These are phyloP conservation scores for Fereydounia khargensis DNA, from an alignment of 1,284 basidiomycete genomes.

Conservation along the genomic window DNA sequence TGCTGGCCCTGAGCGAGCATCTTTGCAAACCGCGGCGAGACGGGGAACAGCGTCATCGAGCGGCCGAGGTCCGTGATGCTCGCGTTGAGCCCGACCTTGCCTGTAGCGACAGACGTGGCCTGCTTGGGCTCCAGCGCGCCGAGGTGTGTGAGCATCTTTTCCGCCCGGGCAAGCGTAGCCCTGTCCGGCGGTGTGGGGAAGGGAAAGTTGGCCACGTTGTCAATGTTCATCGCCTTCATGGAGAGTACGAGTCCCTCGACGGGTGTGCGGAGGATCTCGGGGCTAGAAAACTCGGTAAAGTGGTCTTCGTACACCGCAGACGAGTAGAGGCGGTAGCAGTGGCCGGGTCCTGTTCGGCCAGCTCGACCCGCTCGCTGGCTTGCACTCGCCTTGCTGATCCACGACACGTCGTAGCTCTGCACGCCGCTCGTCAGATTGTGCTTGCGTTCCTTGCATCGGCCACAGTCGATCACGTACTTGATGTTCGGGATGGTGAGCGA, in stretches of 20 bases:
- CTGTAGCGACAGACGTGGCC: slow-evolving; percentile 50
- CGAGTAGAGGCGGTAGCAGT: slow-evolving; percentile 74
- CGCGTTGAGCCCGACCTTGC: slow-evolving; percentile 54
- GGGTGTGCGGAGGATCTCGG: slow-evolving; percentile 92
- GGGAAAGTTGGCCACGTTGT: slow-evolving; percentile 92
- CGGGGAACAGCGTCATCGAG: slow-evolving; percentile 88
- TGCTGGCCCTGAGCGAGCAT: slow-evolving; percentile 92
- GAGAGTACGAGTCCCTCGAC: slow-evolving; percentile 95
- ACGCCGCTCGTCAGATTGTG: slow-evolving; percentile 68
- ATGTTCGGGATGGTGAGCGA: slow-evolving; percentile 76
- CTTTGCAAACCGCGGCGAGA: slow-evolving; percentile 87
- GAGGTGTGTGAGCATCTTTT: slow-evolving; percentile 75
- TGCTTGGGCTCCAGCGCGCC: slow-evolving; percentile 69
- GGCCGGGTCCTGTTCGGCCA: slow-evolving; percentile 73
- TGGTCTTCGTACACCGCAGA: slow-evolving; percentile 83
- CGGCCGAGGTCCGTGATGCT: slow-evolving; percentile 81
- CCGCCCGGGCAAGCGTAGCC: slow-evolving; percentile 74
- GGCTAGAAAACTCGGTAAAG: slow-evolving; percentile 80
- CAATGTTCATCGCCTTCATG: slow-evolving; percentile 99
- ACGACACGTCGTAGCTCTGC: slow-evolving; percentile 71
- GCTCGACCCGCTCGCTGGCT: slow-evolving; percentile 73
- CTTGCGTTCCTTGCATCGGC: slow-evolving; percentile 77
- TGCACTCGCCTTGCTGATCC: slow-evolving; percentile 75
- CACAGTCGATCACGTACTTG: slow-evolving; percentile 73
- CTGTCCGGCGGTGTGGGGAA: slow-evolving; percentile 95